Conservation (phyloP, 352 stramenopile species). For the Phytophthora hibernalis region DNA sequence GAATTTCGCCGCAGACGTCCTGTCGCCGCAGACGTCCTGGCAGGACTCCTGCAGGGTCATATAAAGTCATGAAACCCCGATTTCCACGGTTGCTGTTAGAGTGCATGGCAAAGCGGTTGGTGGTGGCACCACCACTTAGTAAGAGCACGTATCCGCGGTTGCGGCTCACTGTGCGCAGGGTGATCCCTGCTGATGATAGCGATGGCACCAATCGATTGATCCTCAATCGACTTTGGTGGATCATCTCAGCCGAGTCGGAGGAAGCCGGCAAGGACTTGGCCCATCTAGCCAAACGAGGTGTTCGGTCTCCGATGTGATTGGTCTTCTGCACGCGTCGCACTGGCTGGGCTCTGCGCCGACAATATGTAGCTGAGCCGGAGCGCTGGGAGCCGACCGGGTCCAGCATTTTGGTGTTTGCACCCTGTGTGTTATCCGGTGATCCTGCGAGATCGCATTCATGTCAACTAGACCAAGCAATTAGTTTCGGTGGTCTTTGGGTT, state of each 20-base stretch:
- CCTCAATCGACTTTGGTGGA: conserved; percentile 6
- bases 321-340: conserved; percentile 19
- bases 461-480: background rate
- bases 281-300: conserved; percentile 20
- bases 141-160: background rate
- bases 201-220: conserved; percentile 4
- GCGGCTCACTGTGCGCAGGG: conserved; percentile 8
- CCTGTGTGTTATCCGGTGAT: background rate
- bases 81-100: background rate
- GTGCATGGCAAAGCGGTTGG: too few species aligned
- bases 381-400: conserved; percentile 5
- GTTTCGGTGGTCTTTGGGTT: conserved; percentile 3
- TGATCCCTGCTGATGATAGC: conserved; percentile 21
- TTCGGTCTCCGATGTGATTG: conserved; percentile 28
- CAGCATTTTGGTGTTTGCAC: conserved; percentile 32
- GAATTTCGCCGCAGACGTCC: conserved; percentile 16
- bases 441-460: background rate
- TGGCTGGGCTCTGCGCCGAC: conserved; percentile 2
- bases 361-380: conserved; percentile 28
- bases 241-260: conserved; percentile 29
- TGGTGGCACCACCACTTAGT: too few species aligned
- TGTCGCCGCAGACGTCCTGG: conserved; percentile 4
- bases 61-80: background rate
- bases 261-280: conserved; percentile 12
- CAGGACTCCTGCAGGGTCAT: too few species aligned